Conservation (phyloP, 305 asterid species). For the Nicotiana rustica region DNA sequence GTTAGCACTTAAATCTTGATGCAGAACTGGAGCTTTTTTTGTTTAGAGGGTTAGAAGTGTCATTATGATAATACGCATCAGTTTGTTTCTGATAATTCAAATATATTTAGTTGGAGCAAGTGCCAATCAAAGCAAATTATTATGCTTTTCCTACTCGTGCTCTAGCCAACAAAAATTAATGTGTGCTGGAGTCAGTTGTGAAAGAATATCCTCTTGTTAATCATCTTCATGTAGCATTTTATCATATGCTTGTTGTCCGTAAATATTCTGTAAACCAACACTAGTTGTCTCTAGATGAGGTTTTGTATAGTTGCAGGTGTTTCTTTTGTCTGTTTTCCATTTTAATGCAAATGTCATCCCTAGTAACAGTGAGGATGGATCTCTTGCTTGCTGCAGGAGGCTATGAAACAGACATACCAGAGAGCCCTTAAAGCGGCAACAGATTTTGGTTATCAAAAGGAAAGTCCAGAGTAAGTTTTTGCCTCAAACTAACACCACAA, state of each 20-base stretch:
- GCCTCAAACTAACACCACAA: not conserved
- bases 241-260: slow-evolving; percentile 4
- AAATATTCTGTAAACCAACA: not conserved
- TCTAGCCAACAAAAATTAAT: not conserved
- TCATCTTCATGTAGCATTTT: slow-evolving; percentile 25
- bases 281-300: not conserved
- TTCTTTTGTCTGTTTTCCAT: slow-evolving; percentile 22
- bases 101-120: slow-evolving; percentile 6
- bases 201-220: not conserved
- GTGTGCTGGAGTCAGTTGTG: slow-evolving; percentile 12
- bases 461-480: slow-evolving; percentile 90
- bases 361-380: slow-evolving; percentile 16
- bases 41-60: not conserved
- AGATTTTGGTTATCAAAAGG: slow-evolving; percentile 94
- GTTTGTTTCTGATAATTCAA: not conserved
- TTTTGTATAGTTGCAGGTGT: slow-evolving; percentile 17
- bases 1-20: slow-evolving; percentile 42
- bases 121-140: not conserved
- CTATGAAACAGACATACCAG: slow-evolving; percentile 94
- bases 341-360: slow-evolving; percentile 21
- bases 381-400: slow-evolving; percentile 62
- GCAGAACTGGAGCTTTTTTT: slow-evolving; percentile 14
- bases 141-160: not conserved
- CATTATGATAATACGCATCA: not conserved
- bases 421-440: slow-evolving; percentile 83